A percentile compares a stretch with the other conserved stretches of the same genome.
phyloP scores from a whole-genome alignment of 2,329 filamentous ascomycete species.

The Colletotrichum orchidophilum region DNA sequence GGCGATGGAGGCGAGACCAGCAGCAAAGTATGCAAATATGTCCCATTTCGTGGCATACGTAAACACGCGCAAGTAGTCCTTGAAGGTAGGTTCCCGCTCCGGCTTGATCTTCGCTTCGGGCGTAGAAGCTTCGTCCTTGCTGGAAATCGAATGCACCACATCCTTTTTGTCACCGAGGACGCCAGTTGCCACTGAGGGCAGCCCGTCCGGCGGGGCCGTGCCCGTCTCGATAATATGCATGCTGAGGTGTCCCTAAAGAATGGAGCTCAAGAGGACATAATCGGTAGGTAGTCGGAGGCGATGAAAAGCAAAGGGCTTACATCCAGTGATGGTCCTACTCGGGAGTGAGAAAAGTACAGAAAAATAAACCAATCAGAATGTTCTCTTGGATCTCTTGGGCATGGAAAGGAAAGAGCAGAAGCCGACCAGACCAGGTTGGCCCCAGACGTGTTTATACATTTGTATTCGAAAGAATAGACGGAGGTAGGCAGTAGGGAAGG shows the following conservation, averaged over 20 bases:
- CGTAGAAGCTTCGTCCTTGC: conserved; percentile 40
- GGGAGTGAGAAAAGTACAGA: neutral
- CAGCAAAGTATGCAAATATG: conserved; percentile 56
- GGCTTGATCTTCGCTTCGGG: conserved; percentile 48
- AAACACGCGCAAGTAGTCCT: conserved; percentile 62
- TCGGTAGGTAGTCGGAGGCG: neutral
- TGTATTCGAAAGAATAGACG: neutral
- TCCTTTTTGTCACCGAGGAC: conserved; percentile 13
- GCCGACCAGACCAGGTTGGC: neutral
- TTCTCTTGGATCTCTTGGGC: neutral
- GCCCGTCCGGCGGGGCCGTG: neutral
- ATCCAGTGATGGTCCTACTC: neutral
- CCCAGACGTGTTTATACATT: neutral
- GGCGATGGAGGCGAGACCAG: conserved; percentile 58
- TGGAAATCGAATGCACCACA: neutral
- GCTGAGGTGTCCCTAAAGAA: neutral
- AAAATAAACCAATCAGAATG: neutral
- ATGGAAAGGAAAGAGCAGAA: neutral
- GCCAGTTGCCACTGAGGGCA: neutral
- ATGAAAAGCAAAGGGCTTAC: neutral
- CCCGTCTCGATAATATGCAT: conserved; percentile 8
- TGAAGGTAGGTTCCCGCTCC: conserved; percentile 54
- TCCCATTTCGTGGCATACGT: conserved; percentile 64
- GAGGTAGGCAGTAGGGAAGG: neutral
- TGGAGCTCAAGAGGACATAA: neutral